Percentiles rank a stretch among this genome's conserved stretches.
phyloP scores from a whole-genome alignment of 352 stramenopile species.

The Phytophthora agathidicida region DNA sequence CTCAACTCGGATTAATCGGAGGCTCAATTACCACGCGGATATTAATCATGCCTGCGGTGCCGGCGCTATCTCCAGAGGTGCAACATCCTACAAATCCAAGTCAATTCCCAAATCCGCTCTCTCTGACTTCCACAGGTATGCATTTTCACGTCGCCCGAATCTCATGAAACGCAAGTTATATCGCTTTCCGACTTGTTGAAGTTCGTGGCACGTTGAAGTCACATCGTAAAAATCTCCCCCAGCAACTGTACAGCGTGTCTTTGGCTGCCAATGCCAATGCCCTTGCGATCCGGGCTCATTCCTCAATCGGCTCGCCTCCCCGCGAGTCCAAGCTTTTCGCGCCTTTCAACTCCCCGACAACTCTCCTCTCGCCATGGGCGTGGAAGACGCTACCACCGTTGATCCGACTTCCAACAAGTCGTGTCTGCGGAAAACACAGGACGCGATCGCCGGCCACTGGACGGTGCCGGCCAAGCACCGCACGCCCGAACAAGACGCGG shows the following conservation, averaged over 20 bases:
- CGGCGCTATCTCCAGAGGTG: background rate
- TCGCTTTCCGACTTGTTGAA: slow-evolving; percentile 35
- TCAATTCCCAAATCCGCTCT: background rate
- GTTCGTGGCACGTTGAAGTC: slow-evolving; percentile 25
- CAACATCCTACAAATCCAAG: slow-evolving; percentile 1
- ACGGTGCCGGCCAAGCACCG: slow-evolving; percentile 50
- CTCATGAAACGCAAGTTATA: slow-evolving; percentile 35
- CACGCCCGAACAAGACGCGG: slow-evolving; percentile 51
- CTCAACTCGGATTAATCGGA: slow-evolving; percentile 22
- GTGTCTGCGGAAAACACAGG: slow-evolving; percentile 37
- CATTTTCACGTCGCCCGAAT: background rate
- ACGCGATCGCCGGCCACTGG: slow-evolving; percentile 48
- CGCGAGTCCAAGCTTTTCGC: slow-evolving; percentile 10
- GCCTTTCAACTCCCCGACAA: background rate
- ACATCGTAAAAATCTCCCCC: slow-evolving; percentile 3
- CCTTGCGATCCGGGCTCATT: slow-evolving; percentile 20
- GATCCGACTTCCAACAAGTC: slow-evolving; percentile 22
- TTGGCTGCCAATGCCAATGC: background rate
- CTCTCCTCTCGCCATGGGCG: slow-evolving; percentile 22
- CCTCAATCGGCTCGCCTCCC: slow-evolving; percentile 32
- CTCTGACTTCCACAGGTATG: background rate
- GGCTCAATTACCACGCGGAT: slow-evolving; percentile 9
- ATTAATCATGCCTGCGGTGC: slow-evolving; percentile 1
- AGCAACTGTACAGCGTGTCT: too few relatives aligned
- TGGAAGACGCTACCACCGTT: slow-evolving; percentile 18